A percentile compares a stretch with the other conserved stretches of the same genome.
Evolutionary conservation across 345 rosid genomes (phyloP).

Genomic region (Eucalyptus leucophloia): DNA sequence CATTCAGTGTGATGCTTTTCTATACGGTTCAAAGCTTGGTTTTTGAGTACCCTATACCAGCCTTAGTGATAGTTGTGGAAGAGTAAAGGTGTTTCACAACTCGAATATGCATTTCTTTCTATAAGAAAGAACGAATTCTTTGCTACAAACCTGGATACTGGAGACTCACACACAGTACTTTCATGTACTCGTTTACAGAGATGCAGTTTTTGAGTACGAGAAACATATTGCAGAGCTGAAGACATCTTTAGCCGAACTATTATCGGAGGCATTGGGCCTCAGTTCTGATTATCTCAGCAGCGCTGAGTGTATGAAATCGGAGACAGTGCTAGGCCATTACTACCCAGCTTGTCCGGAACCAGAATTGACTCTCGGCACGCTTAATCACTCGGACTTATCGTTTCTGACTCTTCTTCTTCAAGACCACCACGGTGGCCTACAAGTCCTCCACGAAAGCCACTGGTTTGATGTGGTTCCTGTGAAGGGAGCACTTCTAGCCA

Average conservation of each 20-base stretch:
- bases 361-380: constrained; percentile 19
- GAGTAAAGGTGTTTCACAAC: background rate
- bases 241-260: constrained; percentile 7
- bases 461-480: constrained; percentile 32
- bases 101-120: background rate
- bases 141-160: background rate
- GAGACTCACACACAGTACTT: background rate
- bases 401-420: constrained; percentile 35
- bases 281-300: constrained; percentile 8
- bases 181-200: background rate
- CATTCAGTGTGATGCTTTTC: background rate
- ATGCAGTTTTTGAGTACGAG: constrained; percentile 21
- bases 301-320: constrained; percentile 34
- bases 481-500: constrained; percentile 22
- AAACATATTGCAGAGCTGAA: constrained; percentile 9
- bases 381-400: constrained; percentile 33
- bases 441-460: constrained; percentile 20
- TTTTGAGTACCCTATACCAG: background rate
- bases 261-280: constrained; percentile 34
- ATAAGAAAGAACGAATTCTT: background rate
- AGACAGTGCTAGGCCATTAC: constrained; percentile 23
- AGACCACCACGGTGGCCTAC: constrained; percentile 33
- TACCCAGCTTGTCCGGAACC: constrained; percentile 45
- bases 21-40: background rate
- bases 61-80: background rate